Percentiles rank a stretch among this genome's conserved stretches.
These are phyloP conservation scores for Suillus occidentalis DNA, from an alignment of 768 basidiomycete species.

Conservation along the genomic window DNA sequence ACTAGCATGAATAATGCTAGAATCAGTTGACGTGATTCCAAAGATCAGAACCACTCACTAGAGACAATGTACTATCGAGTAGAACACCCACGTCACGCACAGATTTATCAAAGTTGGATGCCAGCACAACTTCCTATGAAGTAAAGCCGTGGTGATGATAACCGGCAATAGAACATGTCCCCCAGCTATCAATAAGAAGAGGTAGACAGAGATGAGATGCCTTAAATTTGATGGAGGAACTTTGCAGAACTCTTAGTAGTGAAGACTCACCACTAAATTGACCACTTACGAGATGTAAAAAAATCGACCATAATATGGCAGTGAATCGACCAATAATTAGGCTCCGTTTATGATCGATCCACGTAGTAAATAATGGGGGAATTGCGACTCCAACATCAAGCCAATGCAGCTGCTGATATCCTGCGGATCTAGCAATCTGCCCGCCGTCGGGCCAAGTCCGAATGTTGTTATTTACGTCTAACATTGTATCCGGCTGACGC, in stretches of 20 bases:
- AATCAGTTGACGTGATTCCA: not conserved
- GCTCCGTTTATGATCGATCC: not conserved
- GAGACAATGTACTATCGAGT: conserved; percentile 51
- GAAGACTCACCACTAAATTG: not conserved
- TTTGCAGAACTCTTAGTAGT: conserved; percentile 4
- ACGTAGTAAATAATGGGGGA: conserved; percentile 11
- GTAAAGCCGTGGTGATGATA: conserved; percentile 45
- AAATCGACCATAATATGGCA: not conserved
- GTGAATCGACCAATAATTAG: conserved; percentile 1
- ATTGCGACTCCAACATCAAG: not conserved
- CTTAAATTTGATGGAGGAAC: conserved; percentile 22
- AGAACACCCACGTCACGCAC: conserved; percentile 55
- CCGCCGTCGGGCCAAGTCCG: not conserved
- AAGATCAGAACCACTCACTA: conserved; percentile 39
- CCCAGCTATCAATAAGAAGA: conserved; percentile 49
- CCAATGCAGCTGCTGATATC: not conserved
- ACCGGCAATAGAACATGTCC: conserved; percentile 54
- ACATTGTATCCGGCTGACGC: not conserved
- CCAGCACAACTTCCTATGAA: conserved; percentile 42
- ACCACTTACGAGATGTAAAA: conserved; percentile 20
- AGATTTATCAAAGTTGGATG: conserved; percentile 58
- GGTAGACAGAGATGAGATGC: conserved; percentile 39
- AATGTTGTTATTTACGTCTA: not conserved
- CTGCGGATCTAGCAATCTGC: not conserved
- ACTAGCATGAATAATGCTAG: conserved; percentile 17